Base-by-base conservation (phyloP, 192 early-diverging fungal species). In the Dissophora globulifera region DNA sequence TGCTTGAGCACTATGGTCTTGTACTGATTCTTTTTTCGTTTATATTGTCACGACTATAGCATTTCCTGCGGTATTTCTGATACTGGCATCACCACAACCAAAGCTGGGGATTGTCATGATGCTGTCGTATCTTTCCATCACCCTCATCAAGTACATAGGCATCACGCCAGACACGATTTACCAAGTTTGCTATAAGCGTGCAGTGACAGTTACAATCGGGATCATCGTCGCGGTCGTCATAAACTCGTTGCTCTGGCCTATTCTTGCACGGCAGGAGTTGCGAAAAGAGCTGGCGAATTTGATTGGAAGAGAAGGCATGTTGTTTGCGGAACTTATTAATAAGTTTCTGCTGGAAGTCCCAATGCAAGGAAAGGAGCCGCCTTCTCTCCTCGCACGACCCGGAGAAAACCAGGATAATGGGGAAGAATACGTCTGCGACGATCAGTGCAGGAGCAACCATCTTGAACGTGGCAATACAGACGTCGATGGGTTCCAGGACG, bases 211-310 rank as follows among this genome's bases (percentile, higher is more conserved):
- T 17, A 67, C 67, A n/a, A 55, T 67, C 12, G 72, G 72, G 3
- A 66, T 76, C 11, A 66, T 67, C 46, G 45, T 76, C n/a, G 29
- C 72, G 0, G 57, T 76, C 3, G 50, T 67, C 17, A 54, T 76
- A 64, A 66, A 76, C 29, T 58, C 70, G 17, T 22, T 76, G 9
- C 58, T 76, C 0, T 76, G 72, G 72, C 72, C 93, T 12, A 92
- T 88, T 51, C 86, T 92, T 29, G 93, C 93, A 0, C 86, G 91
- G 4, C 87, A 88, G 38, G 83, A 88, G 13, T 67, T 92, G 33
- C 86, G 91, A 15, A 86, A 88, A 46, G 78, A 81, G 23, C 67
- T 86, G n/a, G 69, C 80, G 1, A 42, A 58, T 16, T 54, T 80
- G 12, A 80, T 86, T 17, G 58, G 57, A 32, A 65, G 83, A 53